Conservation (phyloP, 768 basidiomycete genomes). For the Dendrothele bispora region DNA sequence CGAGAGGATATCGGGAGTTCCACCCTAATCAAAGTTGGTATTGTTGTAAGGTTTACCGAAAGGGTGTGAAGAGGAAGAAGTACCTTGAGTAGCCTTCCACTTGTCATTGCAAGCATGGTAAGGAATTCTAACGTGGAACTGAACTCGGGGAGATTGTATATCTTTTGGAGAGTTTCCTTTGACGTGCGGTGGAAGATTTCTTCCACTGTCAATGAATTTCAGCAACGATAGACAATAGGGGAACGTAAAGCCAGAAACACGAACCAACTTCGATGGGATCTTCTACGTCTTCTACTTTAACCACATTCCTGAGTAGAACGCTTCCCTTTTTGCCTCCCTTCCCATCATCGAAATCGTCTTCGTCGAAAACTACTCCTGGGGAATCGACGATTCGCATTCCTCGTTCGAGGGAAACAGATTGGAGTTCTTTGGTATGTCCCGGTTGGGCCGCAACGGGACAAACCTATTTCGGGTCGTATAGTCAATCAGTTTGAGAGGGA, state of each 20-base stretch:
- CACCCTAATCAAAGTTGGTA: slow-evolving; percentile 55
- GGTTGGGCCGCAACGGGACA: slow-evolving; percentile 94
- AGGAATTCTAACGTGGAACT: slow-evolving; percentile 77
- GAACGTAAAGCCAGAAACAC: slow-evolving; percentile 25
- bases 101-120: slow-evolving; percentile 83
- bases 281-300: slow-evolving; percentile 87
- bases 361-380: slow-evolving; percentile 96
- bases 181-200: slow-evolving; percentile 80
- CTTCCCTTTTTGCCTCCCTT: slow-evolving; percentile 54
- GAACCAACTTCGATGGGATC: slow-evolving; percentile 88
- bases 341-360: slow-evolving; percentile 56
- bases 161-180: slow-evolving; percentile 67
- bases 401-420: slow-evolving; percentile 89
- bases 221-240: neutral
- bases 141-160: slow-evolving; percentile 84
- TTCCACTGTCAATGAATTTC: slow-evolving; percentile 59
- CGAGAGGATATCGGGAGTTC: slow-evolving; percentile 83
- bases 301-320: slow-evolving; percentile 81
- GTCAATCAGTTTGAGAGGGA: neutral
- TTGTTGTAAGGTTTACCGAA: too few species aligned
- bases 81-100: slow-evolving; percentile 84
- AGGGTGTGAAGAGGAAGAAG: neutral
- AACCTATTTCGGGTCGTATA: slow-evolving; percentile 46
- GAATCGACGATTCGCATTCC: slow-evolving; percentile 93
- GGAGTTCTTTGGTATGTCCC: slow-evolving; percentile 90